Evolutionary conservation across 2,329 filamentous ascomycete genomes (phyloP), one percentile per base, ranked within the genome.

Genomic region (Trichoderma brevicompactum): DNA sequence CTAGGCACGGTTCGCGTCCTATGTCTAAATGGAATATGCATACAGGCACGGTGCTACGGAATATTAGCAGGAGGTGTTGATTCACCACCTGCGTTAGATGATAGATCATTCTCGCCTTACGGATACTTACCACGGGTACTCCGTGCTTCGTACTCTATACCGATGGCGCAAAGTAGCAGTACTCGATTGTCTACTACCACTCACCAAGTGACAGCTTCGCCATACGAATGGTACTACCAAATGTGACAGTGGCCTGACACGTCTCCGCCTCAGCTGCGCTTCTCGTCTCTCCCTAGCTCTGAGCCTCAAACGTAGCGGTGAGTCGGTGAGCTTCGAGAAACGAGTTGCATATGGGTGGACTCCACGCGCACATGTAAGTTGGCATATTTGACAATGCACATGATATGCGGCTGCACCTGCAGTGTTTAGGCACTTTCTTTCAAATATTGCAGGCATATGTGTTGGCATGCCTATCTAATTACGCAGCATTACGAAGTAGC

Each of bases 281-380:
- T 17, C 23, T 43, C n/a, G 36, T 61, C 46, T 61, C 46, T 50
- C 10, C 44, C 58, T 52, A 19, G 54, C 40, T 43, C 40, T 56
- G 38, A 43, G 40, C 53, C 53, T 40, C 54, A 44, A 44, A 52
- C 46, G 34, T 61, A 52, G 58, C 58, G 58, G 58, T 61, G 58
- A 61, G 58, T 19, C 38, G 58, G 58, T 43, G 46, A 61, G 58
- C 58, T 61, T 61, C 58, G 36, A 61, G 58, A 61, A 61, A 34
- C 36, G 13, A 32, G 40, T 40, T 52, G 46, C 58, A 61, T 32
- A 36, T 34, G 34, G 36, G 32, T 46, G 28, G 34, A 28, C 38
- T 32, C 34, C 40, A 7, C 15, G n/a, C 3, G 48, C 46, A 34
- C 8, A 34, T 40, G 58, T 52, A 38, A 61, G 46, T 19, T 61